phyloP scores from a whole-genome alignment of 2,329 filamentous ascomycete species.

The Epichloe scottii region DNA sequence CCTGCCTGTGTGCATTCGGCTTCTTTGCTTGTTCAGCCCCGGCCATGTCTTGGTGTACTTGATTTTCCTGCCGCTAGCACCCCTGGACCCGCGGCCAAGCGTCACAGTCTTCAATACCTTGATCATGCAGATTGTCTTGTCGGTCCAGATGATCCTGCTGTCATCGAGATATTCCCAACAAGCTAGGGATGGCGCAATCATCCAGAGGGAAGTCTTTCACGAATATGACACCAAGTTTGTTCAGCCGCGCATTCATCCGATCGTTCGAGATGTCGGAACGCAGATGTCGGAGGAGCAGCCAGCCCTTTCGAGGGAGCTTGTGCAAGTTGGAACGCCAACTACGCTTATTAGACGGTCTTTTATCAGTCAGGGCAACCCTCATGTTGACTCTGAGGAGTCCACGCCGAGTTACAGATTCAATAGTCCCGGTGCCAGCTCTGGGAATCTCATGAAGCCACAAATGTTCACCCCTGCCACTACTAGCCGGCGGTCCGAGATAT shows the following conservation, averaged over 20 bases:
- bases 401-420: conserved; percentile 15
- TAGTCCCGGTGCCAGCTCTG: background rate
- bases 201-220: conserved; percentile 84
- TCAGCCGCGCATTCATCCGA: conserved; percentile 72
- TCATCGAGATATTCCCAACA: conserved; percentile 70
- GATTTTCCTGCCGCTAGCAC: conserved; percentile 68
- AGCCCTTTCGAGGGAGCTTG: conserved; percentile 28
- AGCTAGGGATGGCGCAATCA: conserved; percentile 67
- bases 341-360: conserved; percentile 64
- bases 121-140: conserved; percentile 62
- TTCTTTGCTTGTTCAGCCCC: conserved; percentile 88
- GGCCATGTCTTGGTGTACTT: conserved; percentile 86
- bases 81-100: conserved; percentile 69
- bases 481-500: conserved; percentile 18
- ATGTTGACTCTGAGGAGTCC: conserved; percentile 53
- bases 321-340: conserved; percentile 40
- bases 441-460: conserved; percentile 26
- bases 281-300: conserved; percentile 50
- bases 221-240: conserved; percentile 97
- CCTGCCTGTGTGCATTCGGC: conserved; percentile 63
- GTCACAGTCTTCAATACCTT: conserved; percentile 75
- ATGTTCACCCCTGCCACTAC: conserved; percentile 7
- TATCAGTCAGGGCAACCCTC: conserved; percentile 68
- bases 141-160: conserved; percentile 62
- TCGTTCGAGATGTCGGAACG: conserved; percentile 65